phyloP scores from a whole-genome alignment of 768 basidiomycete species.

The Nevesoporus exiguus region DNA sequence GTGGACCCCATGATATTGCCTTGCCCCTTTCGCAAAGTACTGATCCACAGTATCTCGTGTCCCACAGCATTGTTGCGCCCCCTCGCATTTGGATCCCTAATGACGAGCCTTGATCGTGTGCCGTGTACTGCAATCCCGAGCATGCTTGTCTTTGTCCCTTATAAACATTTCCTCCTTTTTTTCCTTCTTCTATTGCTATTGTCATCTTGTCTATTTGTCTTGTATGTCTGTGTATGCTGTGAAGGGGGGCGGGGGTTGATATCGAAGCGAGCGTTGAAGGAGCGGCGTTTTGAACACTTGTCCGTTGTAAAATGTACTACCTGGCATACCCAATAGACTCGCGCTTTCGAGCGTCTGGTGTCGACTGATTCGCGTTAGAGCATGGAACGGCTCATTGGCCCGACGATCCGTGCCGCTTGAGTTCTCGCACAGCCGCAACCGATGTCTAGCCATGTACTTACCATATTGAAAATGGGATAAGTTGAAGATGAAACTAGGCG shows the following conservation, averaged over 20 bases:
- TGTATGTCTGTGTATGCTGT: conserved; percentile 26
- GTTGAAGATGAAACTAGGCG: not conserved
- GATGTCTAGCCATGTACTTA: not conserved
- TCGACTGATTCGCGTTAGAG: not conserved
- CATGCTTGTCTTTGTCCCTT: conserved; percentile 14
- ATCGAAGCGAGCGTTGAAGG: no score
- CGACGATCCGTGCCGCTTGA: not conserved
- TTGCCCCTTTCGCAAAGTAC: conserved; percentile 9
- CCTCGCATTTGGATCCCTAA: conserved; percentile 16
- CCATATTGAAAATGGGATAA: not conserved
- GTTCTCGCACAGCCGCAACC: not conserved
- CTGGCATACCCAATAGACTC: conserved; percentile 28
- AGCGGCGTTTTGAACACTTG: conserved; percentile 21
- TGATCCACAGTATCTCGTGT: conserved; percentile 12
- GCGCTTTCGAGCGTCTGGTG: not conserved
- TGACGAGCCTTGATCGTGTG: conserved; percentile 10
- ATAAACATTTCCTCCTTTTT: conserved; percentile 21
- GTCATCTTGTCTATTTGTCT: conserved; percentile 22
- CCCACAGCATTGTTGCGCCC: conserved; percentile 13
- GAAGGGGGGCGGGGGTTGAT: conserved; percentile 12
- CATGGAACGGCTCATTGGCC: not conserved
- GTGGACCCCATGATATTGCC: conserved; percentile 13
- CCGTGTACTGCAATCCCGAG: not conserved
- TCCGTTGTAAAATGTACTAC: conserved; percentile 22
- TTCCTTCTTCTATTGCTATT: not conserved